Evolutionary conservation across 805 yeast species (phyloP), one percentile per base, ranked within the genome.

Genomic region (Saturnispora saitoi): DNA sequence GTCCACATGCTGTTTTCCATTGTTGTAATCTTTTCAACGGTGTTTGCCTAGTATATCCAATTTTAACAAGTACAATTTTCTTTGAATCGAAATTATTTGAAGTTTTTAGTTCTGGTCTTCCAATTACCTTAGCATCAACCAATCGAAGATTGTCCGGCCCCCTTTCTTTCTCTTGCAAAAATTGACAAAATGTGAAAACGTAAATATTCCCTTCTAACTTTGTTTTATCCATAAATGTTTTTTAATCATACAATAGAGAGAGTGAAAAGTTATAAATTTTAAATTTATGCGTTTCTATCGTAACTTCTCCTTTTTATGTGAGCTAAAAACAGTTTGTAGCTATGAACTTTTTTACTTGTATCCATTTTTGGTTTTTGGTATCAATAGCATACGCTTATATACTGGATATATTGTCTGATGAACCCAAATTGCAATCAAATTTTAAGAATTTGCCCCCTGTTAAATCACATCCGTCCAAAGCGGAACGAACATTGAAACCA

Each of bases 1-100:
- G 80, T 17, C 68, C 64, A 54, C 83, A 78, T 54, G 75, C 72
- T 10, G 61, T 66, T 56, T 67, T 70, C 83, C 83, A 78, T 55
- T 78, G 81, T 36, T 57, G 57, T 17, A 78, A 56, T 39, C 83
- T 59, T 6, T 54, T 53, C 2, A 53, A 53, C 1, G 77, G 78
- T 0, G 67, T 60, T 46, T 70, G 72, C 0, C 77, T 70, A 2
- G 83, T 78, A 67, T 66, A 75, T 1, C 83, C 83, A 1, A 78
- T 70, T 53, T 78, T 78, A 15, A 78, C 60, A 14, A 78, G 59
- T 3, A 73, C 64, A 41, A 66, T 62, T 32, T 64, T 61, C 19
- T 63, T 64, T 2, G 76, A 63, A 34, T 71, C 58, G 53, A 72
- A 70, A 9, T 56, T 54, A 2, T 57, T 52, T 64, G 72, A 66